A percentile compares a stretch with the other conserved stretches of the same genome.
phyloP scores from a whole-genome alignment of 106 monocot species.

The Phalaenopsis equestris region DNA sequence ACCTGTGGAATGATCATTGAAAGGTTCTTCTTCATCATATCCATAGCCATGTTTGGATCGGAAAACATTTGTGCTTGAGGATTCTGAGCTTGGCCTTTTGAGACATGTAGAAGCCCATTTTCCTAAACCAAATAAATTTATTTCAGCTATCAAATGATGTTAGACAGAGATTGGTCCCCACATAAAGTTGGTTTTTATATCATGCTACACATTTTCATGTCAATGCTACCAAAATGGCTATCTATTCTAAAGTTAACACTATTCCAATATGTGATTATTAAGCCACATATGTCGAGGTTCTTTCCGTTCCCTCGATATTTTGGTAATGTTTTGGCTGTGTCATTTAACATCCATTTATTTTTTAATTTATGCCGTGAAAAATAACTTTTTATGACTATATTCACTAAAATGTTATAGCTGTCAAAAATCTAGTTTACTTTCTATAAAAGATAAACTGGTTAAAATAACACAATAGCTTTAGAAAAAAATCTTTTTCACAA shows the following conservation, averaged over 20 bases:
- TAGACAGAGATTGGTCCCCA: not conserved
- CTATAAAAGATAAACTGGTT: no score
- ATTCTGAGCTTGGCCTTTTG: conserved; percentile 82
- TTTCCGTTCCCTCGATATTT: not conserved
- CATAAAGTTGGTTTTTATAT: not conserved
- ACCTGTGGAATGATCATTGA: conserved; percentile 99
- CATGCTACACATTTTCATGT: not conserved
- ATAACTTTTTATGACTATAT: no score
- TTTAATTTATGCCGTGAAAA: no score
- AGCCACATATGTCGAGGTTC: not conserved
- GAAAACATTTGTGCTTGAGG: conserved; percentile 99
- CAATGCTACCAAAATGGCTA: not conserved
- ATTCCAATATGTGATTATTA: not conserved
- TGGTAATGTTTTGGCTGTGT: not conserved
- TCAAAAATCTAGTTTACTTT: no score
- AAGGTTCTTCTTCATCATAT: conserved; percentile 99
- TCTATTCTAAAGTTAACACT: not conserved
- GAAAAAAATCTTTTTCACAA: no score
- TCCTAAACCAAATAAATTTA: conserved; percentile 37
- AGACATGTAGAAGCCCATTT: conserved; percentile 90
- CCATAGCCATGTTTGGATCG: conserved; percentile 99
- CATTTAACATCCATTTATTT: not conserved
- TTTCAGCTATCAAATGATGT: not conserved
- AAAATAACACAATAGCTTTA: no score
- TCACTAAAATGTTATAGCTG: no score